Evolutionary conservation across 495 filamentous ascomycete genomes (phyloP), one percentile per base, ranked within the genome.

Genomic region (Neohortaea acidophila): DNA sequence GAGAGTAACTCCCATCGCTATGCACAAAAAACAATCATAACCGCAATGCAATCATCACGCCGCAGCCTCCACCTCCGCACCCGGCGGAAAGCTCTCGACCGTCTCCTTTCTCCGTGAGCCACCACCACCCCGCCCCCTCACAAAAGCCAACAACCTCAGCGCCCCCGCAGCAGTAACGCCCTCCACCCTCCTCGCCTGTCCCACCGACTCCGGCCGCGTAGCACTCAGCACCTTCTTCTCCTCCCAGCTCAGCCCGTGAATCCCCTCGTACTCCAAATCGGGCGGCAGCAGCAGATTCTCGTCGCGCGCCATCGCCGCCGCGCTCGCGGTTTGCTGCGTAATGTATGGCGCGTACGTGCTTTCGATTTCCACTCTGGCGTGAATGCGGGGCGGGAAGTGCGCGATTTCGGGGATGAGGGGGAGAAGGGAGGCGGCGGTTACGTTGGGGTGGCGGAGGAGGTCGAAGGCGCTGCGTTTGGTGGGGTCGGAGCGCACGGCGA

Each of bases 181-280:
- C 57, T 97, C 89, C 35, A 93, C 72, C 8, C 91, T 61, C 34
- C 84, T 61, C 13, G 87, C 86, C 74, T 92, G 86, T 2, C 84
- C 91, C 18, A 97, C 59, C 34, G 69, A 87, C 51, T 84, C 81
- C 4, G 89, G 89, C 27, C 73, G 58, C 8, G 83, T 73, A 17
- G 62, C 61, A 22, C 69, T 62, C n/a, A 97, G 67, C 5, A 76
- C 67, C 9, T 65, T 59, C 48, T 66, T 71, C 64, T 96, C 91
- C 45, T 84, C 84, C 5, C 65, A 67, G 43, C 79, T 84, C 37
- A 97, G 63, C 0, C 85, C 84, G 22, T 64, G 56, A 15, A 97
- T 65, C 4, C 45, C 45, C 12, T 68, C 62, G 48, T 94, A 97
- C 47, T 94, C 76, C 20, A 97, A 52, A 48, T 91, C 81, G 0